Evolutionary conservation across 345 rosid species (phyloP).

Genomic region (Camelina hispida): DNA sequence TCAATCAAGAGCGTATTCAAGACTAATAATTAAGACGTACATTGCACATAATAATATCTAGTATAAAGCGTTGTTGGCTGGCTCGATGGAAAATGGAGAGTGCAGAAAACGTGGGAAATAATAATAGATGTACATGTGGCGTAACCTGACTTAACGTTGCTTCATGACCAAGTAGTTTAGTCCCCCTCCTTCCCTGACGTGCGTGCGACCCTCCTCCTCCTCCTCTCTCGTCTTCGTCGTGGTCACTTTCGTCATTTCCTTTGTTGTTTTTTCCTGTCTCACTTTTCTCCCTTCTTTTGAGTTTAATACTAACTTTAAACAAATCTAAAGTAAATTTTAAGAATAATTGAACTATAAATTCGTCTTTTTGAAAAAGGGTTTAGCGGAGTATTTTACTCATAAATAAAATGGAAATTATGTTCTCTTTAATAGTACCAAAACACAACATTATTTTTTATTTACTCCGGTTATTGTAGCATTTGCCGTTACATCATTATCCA

Average conservation of each 20-base stretch:
- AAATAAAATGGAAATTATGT: no score
- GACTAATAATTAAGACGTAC: not conserved
- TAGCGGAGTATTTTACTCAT: no score
- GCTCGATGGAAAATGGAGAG: not conserved
- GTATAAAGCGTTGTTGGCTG: not conserved
- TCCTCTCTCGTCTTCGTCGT: not conserved
- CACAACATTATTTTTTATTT: no score
- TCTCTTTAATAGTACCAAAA: no score
- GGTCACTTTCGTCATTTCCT: not conserved
- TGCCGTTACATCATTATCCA: no score
- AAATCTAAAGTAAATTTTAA: no score
- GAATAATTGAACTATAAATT: no score
- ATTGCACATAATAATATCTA: not conserved
- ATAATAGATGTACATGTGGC: conserved; percentile 30
- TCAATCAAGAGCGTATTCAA: no score
- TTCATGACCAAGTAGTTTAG: not conserved
- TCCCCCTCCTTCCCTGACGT: conserved; percentile 1
- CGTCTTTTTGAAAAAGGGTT: no score
- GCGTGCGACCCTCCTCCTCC: conserved; percentile 12
- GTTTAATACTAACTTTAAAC: no score
- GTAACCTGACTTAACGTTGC: not conserved
- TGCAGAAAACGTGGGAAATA: conserved; percentile 33
- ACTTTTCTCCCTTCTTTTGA: not conserved
- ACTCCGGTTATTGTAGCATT: no score
- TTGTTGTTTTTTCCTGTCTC: not conserved